These are phyloP conservation scores for Arctium lappa DNA, from an alignment of 129 eudicot species.

Conservation along the genomic window DNA sequence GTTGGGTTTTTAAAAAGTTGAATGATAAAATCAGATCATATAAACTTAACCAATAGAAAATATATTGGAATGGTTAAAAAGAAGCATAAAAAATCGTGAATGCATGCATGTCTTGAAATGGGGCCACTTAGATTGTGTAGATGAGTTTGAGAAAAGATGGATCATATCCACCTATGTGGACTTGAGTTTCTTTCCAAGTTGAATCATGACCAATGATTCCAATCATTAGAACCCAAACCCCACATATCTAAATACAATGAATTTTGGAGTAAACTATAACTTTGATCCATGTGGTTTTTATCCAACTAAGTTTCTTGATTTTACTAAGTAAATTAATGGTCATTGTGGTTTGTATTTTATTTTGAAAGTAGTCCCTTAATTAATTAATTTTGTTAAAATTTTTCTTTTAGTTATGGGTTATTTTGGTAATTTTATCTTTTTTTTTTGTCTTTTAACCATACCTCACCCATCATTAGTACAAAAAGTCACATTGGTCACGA, in stretches of 20 bases:
- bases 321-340: too few relatives aligned
- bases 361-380: too few relatives aligned
- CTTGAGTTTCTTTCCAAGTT: not conserved
- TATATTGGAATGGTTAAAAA: not conserved
- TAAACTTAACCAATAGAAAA: not conserved
- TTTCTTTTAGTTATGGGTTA: too few relatives aligned
- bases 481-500: too few relatives aligned
- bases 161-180: not conserved
- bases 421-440: too few relatives aligned
- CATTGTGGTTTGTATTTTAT: too few relatives aligned
- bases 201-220: not conserved
- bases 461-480: too few relatives aligned
- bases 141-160: not conserved
- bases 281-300: too few relatives aligned
- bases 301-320: too few relatives aligned
- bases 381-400: too few relatives aligned
- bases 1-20: not conserved
- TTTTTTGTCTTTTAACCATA: too few relatives aligned
- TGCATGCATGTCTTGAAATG: not conserved
- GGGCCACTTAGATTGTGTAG: not conserved
- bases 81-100: not conserved
- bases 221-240: not conserved
- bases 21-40: not conserved
- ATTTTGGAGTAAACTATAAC: not conserved
- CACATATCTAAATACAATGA: not conserved